These are phyloP conservation scores for Fusarium camptoceras DNA, from an alignment of 2,329 filamentous ascomycete genomes.

Conservation along the genomic window DNA sequence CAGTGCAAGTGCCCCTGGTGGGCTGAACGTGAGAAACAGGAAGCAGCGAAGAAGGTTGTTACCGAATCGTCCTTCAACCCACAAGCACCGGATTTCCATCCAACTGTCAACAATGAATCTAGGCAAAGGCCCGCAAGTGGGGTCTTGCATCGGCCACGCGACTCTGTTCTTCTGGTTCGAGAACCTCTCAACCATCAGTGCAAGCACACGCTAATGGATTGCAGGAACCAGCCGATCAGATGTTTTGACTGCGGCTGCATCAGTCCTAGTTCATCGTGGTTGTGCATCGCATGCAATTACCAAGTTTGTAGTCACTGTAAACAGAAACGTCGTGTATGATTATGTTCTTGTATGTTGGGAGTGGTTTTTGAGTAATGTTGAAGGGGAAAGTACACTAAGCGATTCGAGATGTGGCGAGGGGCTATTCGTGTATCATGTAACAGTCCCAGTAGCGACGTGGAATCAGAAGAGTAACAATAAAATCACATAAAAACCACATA, in stretches of 20 bases:
- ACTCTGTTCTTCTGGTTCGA: background rate
- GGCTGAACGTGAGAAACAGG: background rate
- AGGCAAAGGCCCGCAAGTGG: background rate
- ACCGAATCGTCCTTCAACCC: background rate
- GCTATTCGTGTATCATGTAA: background rate
- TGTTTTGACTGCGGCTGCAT: background rate
- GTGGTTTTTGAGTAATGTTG: background rate
- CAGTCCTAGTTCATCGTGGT: background rate
- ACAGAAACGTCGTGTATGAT: background rate
- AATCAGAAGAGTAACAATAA: background rate
- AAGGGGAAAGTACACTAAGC: background rate
- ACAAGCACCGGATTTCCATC: background rate
- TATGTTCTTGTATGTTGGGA: background rate
- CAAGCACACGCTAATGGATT: background rate
- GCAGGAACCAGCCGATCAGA: background rate
- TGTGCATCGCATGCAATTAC: background rate
- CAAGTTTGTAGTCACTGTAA: background rate
- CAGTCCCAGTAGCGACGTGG: background rate
- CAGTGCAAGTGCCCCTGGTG: slow-evolving; percentile 13
- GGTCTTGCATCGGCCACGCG: background rate
- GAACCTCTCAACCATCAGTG: background rate
- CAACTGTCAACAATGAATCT: no score
- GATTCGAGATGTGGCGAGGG: background rate
- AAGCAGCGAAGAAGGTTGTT: background rate
- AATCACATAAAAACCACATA: background rate